Conservation (phyloP, 306 rosid species). For the Cucumis cinereus region DNA sequence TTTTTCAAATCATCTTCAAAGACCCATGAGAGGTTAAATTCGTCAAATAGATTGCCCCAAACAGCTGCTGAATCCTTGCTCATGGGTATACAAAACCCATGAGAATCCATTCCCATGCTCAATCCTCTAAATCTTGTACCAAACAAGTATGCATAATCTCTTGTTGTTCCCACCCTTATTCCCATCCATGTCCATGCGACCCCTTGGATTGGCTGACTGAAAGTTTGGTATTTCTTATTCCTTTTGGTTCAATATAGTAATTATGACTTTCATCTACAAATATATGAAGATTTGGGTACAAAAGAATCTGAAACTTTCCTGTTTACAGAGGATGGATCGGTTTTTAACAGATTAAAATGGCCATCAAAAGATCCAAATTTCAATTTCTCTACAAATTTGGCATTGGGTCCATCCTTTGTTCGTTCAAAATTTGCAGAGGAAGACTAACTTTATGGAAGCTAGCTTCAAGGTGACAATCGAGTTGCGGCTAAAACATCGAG, state of each 20-base stretch:
- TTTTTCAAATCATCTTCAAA: too few relatives aligned
- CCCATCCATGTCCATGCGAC: too few relatives aligned
- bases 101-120: too few relatives aligned
- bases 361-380: background rate
- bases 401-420: background rate
- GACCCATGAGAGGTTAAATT: too few relatives aligned
- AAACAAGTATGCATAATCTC: too few relatives aligned
- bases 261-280: background rate
- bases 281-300: background rate
- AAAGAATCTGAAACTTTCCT: background rate
- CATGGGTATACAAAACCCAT: too few relatives aligned
- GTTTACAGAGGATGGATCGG: background rate
- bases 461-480: background rate
- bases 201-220: background rate
- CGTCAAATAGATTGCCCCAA: too few relatives aligned
- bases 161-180: too few relatives aligned
- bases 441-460: background rate
- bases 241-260: background rate
- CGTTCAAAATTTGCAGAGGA: background rate
- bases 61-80: too few relatives aligned
- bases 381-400: background rate
- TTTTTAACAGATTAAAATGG: background rate
- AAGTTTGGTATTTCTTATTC: background rate
- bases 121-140: too few relatives aligned
- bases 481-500: background rate